Evolutionary conservation across 495 filamentous ascomycete genomes (phyloP), one percentile per base, ranked within the genome.

Genomic region (Annulohypoxylon stygium): DNA sequence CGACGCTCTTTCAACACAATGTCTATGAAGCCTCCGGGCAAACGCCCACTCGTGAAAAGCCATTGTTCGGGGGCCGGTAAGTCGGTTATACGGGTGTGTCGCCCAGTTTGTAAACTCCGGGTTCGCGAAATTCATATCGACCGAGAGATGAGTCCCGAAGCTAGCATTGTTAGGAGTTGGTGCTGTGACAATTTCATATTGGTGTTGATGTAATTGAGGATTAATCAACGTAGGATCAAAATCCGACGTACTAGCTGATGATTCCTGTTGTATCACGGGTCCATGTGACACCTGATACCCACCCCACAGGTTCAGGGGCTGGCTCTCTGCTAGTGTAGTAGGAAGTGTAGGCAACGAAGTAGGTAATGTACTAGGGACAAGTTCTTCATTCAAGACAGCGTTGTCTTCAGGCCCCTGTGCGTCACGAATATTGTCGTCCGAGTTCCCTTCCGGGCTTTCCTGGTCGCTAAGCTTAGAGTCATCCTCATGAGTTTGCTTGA

Each of bases 21-120:
- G 86, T 9, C 93, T 86, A 20, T 93, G 91, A 25, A 96, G 83
- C 11, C 89, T 85, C 0, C 93, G 88, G 16, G 89, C 88, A 69
- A 97, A 93, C n/a, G 87, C 87, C 12, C 83, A 82, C 79, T 96
- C 93, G 25, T 89, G 84, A 48, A 88, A 83, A 36, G 85, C 81
- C 72, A 88, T 88, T 0, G 85, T 84, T 3, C 61, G 75, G 0
- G 86, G 85, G 1, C 76, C 62, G 0, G 83, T 78, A 1, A 85
- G 81, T 4, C 76, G 65, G 14, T 79, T 76, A 57, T 61, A 77
- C n/a, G 74, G 74, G 18, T 74, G 59, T 4, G 60, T 5, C 3
- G 74, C 61, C 77, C 77, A 78, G 18, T 55, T 45, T 9, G 70
- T 65, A 18, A 65, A 20, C 2, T 71, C 75, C 11, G 75, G 20